phyloP scores from a whole-genome alignment of 1,284 basidiomycete genomes.

The Ustilago tritici region DNA sequence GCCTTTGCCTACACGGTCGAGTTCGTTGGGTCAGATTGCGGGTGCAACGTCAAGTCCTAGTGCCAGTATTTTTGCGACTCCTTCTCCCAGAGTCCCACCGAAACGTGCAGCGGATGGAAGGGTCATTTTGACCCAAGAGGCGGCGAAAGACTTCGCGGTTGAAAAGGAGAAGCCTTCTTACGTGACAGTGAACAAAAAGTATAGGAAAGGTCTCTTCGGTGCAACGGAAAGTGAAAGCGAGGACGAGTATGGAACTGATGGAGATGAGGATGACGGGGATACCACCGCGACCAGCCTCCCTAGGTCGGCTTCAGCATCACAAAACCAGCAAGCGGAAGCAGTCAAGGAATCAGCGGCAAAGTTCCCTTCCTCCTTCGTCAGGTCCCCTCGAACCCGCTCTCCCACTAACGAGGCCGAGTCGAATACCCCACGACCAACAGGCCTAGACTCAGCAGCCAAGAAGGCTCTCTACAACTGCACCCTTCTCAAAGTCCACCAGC shows the following conservation, averaged over 20 bases:
- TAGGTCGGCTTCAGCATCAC: neutral
- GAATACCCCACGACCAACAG: slow-evolving; percentile 12
- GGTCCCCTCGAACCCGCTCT: slow-evolving; percentile 17
- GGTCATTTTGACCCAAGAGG: slow-evolving; percentile 33
- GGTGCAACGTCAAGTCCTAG: slow-evolving; percentile 11
- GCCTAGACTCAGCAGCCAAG: slow-evolving; percentile 56
- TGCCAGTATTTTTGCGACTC: neutral
- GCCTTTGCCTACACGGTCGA: slow-evolving; percentile 33
- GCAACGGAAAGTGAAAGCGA: slow-evolving; percentile 45
- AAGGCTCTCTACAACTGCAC: slow-evolving; percentile 63
- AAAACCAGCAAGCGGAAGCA: neutral
- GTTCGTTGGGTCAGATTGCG: slow-evolving; percentile 32
- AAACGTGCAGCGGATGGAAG: slow-evolving; percentile 30
- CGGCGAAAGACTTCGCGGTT: slow-evolving; percentile 21
- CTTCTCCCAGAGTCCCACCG: slow-evolving; percentile 10
- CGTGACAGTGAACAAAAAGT: slow-evolving; percentile 19
- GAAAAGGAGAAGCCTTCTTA: slow-evolving; percentile 20
- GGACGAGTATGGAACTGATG: slow-evolving; percentile 58
- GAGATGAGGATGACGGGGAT: slow-evolving; percentile 13
- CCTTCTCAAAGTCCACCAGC: slow-evolving; percentile 60
- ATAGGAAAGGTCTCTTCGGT: slow-evolving; percentile 39
- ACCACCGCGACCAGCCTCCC: neutral
- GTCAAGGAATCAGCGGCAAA: neutral
- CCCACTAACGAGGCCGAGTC: slow-evolving; percentile 16
- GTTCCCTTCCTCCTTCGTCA: slow-evolving; percentile 43